Evolutionary conservation across 441 rosid genomes (phyloP).

Genomic region (Pelargonium cotyledonis): DNA sequence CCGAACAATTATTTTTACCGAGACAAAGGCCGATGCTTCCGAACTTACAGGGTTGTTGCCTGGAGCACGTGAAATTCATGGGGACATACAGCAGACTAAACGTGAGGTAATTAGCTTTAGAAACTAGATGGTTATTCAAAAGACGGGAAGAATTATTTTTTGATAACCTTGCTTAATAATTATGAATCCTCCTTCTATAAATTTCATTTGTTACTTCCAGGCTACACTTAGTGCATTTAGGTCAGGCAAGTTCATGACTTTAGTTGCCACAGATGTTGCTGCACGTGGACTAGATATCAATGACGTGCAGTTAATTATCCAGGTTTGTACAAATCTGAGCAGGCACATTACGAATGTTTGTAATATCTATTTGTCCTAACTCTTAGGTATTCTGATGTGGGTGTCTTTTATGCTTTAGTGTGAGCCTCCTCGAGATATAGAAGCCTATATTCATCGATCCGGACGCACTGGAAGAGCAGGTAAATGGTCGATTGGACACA

Average conservation of each 20-base stretch:
- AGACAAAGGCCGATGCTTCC: constrained; percentile 80
- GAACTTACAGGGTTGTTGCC: constrained; percentile 75
- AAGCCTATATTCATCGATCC: constrained; percentile 92
- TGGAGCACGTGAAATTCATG: constrained; percentile 81
- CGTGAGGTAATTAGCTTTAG: constrained; percentile 56
- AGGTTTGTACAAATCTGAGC: constrained; percentile 37
- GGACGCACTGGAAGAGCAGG: constrained; percentile 99
- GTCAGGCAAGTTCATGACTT: constrained; percentile 73
- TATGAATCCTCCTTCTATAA: not conserved
- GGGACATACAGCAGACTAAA: constrained; percentile 85
- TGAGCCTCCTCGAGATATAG: constrained; percentile 95
- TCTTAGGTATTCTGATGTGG: constrained; percentile 11
- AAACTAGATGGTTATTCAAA: not conserved
- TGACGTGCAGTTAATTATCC: constrained; percentile 91
- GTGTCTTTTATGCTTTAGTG: constrained; percentile 39
- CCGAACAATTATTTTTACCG: constrained; percentile 79
- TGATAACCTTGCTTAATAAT: no score
- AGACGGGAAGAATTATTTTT: not conserved
- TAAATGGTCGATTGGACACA: constrained; percentile 18
- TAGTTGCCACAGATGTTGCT: constrained; percentile 97
- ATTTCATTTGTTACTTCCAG: constrained; percentile 30
- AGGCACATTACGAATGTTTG: not conserved
- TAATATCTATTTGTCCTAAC: not conserved
- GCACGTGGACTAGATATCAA: constrained; percentile 94
- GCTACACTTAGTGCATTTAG: constrained; percentile 83